These are phyloP conservation scores for Acer yangbiense DNA, from an alignment of 345 rosid genomes.

Conservation along the genomic window DNA sequence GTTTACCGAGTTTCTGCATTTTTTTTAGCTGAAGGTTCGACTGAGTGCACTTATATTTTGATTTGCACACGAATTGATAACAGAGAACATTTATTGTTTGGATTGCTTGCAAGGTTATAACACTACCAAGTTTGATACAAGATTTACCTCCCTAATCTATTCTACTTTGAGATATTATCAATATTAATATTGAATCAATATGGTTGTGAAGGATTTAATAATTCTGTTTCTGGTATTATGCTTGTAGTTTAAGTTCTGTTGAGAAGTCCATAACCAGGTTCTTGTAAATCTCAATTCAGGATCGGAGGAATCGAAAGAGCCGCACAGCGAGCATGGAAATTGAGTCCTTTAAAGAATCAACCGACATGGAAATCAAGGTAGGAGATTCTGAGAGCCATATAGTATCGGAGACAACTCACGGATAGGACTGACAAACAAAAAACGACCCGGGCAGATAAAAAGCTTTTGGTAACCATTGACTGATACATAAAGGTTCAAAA, in stretches of 20 bases:
- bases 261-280: not conserved
- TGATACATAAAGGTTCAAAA: conserved; percentile 16
- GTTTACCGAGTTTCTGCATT: not conserved
- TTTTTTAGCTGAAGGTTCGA: not conserved
- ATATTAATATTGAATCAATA: not conserved
- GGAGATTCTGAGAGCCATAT: conserved; percentile 37
- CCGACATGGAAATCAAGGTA: conserved; percentile 39
- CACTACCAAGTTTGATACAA: not conserved
- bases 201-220: no score
- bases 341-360: conserved; percentile 62
- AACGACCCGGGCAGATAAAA: conserved; percentile 17
- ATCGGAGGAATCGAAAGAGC: conserved; percentile 72
- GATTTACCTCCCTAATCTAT: not conserved
- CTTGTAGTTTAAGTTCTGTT: not conserved
- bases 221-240: not conserved
- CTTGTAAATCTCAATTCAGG: conserved; percentile 44
- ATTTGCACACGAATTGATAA: not conserved
- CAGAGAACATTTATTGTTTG: not conserved
- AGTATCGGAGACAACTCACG: conserved; percentile 32
- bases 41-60: not conserved
- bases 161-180: not conserved
- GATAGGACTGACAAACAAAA: conserved; percentile 30
- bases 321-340: conserved; percentile 75
- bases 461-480: conserved; percentile 17
- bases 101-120: not conserved